Base-by-base conservation (phyloP, 2,329 filamentous ascomycete species). In the Cladosporium sp. region DNA sequence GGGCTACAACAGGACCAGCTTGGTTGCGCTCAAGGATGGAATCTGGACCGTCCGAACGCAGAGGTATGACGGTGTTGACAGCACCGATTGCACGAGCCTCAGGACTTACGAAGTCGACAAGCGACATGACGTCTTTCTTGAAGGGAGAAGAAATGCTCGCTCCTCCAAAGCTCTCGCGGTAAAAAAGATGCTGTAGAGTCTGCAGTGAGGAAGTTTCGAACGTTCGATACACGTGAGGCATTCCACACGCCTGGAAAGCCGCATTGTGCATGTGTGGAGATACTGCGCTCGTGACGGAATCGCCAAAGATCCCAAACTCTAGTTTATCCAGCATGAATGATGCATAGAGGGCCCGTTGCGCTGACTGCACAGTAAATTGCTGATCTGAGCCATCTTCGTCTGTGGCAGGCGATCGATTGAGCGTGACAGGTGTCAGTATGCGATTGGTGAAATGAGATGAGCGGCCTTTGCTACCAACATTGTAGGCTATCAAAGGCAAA, bases 201-300 rank as follows among this genome's bases (percentile, higher is more conserved):
- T 78, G 77, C 5, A 88, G 66, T 0, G 80, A 80, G 16, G 74
- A 69, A 4, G 81, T 81, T 51, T 85, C 81, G 52, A 80, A 74
- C 1, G 80, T 78, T 10, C 72, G 68, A 63, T 86, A 88, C 9
- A 74, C 66, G 58, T 88, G 85, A 0, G 79, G 81, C 61, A 88
- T 79, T 0, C 85, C 85, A 57, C 80, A 80, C 19, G 75, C 76
- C 53, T 75, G 72, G 51, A 85, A 79, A 0, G 84, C 85, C 4
- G 82, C 75, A 45, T 81, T 85, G 64, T 89, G 85, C 83, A 88
- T 88, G 7, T 82, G 81, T 1, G 85, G 85, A 0, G 85, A 87
- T 53, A 88, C 65, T 66, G 82, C 87, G 70, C 86, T 86, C 38
- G 76, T 78, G 4, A 85, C 79, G 51, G 82, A 82, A 53, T 79